Base-by-base conservation (phyloP, 192 early-diverging fungal species). In the Gaertneriomyces sp. region DNA sequence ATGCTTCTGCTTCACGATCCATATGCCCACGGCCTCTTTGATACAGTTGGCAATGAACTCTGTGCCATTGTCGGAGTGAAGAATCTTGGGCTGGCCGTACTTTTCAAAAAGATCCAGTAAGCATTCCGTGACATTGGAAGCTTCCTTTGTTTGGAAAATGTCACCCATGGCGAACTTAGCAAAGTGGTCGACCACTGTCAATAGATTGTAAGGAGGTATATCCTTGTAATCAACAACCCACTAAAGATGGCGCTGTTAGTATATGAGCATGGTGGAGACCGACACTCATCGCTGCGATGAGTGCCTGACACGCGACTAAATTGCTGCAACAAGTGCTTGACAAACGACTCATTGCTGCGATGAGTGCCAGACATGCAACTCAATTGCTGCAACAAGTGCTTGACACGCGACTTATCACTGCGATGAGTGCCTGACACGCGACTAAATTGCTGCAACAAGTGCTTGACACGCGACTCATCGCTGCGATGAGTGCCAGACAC, bases 51-150 rank as follows among this genome's bases (percentile, higher is more conserved):
- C 46, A 47, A 47, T n/a, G n/a, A 47, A 47, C 46, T 47, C 46
- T 47, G 9, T n/a, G 9, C 46, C 46, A 47, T 47, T 47, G 46
- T 47, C 46, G 9, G 46, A 47, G 46, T 10, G 46, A 9, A 47
- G n/a, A 47, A 47, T 47, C 9, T 47, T n/a, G 9, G 46, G 46
- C n/a, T 47, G 46, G 46, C 46, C 46, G n/a, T 47, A 47, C n/a
- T 47, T 47, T 9, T 47, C 46, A 47, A 47, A n/a, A n/a, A 47
- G 46, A 47, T n/a, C n/a, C 46, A 47, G 46, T 47, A 47, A 47
- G n/a, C 46, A 47, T 10, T 47, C n/a, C 9, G 9, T n/a, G 46
- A 47, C 46, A 47, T 47, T 47, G 46, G 9, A 10, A n/a, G 46
- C 46, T 47, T n/a, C 46, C 46, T 47, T 47, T 9, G 9, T n/a